These are phyloP conservation scores for Tilletia walkeri DNA, from an alignment of 1,284 basidiomycete species.

Conservation along the genomic window DNA sequence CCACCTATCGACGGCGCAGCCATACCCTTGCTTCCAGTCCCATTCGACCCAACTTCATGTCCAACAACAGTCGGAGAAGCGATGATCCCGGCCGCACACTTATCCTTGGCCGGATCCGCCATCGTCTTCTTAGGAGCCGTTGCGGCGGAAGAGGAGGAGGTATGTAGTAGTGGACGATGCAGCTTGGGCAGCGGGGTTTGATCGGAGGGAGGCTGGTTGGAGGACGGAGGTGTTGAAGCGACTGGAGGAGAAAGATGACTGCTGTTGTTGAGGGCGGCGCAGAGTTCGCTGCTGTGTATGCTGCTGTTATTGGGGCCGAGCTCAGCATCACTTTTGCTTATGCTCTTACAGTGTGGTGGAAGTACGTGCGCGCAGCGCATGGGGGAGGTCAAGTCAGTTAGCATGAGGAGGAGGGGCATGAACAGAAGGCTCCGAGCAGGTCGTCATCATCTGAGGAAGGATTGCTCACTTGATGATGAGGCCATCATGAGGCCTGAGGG, in stretches of 20 bases:
- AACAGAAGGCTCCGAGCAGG: too few relatives aligned
- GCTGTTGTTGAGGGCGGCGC: neutral
- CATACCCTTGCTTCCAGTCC: neutral
- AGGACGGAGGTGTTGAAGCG: neutral
- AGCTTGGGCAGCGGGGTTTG: conserved; percentile 26
- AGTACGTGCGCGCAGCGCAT: too few relatives aligned
- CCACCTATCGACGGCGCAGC: conserved; percentile 23
- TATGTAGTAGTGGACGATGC: conserved; percentile 6
- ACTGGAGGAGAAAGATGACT: neutral
- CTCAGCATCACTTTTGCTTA: neutral
- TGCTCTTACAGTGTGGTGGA: neutral
- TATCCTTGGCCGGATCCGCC: conserved; percentile 55
- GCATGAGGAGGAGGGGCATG: too few relatives aligned
- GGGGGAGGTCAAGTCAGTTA: too few relatives aligned
- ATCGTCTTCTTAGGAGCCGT: conserved; percentile 46
- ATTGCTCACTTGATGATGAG: too few relatives aligned
- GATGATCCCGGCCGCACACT: conserved; percentile 41
- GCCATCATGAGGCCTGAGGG: too few relatives aligned
- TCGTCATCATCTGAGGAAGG: too few relatives aligned
- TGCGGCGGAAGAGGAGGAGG: too few relatives aligned
- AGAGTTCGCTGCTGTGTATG: conserved; percentile 3
- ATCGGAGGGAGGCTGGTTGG: neutral
- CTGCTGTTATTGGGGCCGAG: neutral
- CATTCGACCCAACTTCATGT: neutral
- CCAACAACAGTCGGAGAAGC: neutral